Base-by-base conservation (phyloP, 441 rosid species). In the Pelargonium fulgidum region DNA sequence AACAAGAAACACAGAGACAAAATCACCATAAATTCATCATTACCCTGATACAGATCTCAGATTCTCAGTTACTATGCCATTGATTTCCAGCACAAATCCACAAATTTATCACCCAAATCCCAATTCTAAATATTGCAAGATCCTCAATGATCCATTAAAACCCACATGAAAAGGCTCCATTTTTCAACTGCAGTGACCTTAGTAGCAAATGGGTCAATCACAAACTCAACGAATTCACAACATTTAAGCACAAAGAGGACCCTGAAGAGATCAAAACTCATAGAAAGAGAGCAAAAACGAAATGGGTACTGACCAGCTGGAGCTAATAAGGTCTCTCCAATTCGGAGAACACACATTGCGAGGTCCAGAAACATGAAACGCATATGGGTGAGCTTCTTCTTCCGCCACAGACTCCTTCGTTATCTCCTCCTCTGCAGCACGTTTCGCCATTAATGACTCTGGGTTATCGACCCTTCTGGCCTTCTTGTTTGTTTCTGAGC, bases 301-400 rank as follows among this genome's bases (percentile, higher is more conserved):
- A 56, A 42, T 5, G 4, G 8, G 48, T 1, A 78, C 87, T 67
- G 39, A 93, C 99, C 97, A 93, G 76, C 91, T 91, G 13, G 96
- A 93, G 76, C 48, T 85, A 71, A 91, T 83, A 70, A 91, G 90
- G 68, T 93, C 99, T 83, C 95, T 86, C 99, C 97, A 91, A 56
- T 87, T 91, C 56, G 95, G 96, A 66, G 89, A 79, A 81, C 88
- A 82, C 0, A 89, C 62, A 56, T 56, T 56, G 24, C 62, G 62
- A 56, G 62, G 62, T 22, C 62, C 62, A 56, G 62, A 56, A 6
- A 56, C 62, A 56, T 56, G 62, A 16, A 56, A 56, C 62, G 62
- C 62, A 56, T 56, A 56, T 17, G 62, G 62, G 26, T 56, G 62
- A 56, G 62, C 62, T 56, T 17, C 62, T 8, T 56, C 62, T 56